Conservation (phyloP, 805 yeast genomes). For the Deakozyma indianensis region DNA sequence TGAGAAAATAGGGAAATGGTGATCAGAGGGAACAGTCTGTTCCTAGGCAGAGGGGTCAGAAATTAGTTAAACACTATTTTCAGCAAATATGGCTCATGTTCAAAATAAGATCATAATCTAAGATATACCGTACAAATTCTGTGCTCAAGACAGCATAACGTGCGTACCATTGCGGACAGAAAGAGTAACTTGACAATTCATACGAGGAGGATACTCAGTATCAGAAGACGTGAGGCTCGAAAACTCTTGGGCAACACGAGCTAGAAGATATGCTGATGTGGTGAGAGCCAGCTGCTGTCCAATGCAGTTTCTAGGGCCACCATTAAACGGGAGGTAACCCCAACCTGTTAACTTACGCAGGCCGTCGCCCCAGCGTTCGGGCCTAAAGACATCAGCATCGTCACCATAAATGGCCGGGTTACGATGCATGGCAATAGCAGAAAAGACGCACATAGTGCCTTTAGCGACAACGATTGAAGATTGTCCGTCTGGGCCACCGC, state of each 20-base stretch:
- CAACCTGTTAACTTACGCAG: conserved; percentile 25
- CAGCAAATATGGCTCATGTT: neutral
- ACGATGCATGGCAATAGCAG: conserved; percentile 26
- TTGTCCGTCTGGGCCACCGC: conserved; percentile 26
- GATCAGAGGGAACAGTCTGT: neutral
- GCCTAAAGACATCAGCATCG: conserved; percentile 25
- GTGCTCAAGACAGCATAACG: neutral
- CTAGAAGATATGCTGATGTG: conserved; percentile 28
- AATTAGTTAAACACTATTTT: no score
- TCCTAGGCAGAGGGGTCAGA: neutral
- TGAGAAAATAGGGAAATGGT: neutral
- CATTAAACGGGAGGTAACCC: conserved; percentile 32
- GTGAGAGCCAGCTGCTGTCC: conserved; percentile 37
- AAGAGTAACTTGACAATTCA: neutral
- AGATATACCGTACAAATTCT: no score
- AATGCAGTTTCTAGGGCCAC: conserved; percentile 33
- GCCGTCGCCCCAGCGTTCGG: conserved; percentile 28
- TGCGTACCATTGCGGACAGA: neutral
- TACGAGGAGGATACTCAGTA: neutral
- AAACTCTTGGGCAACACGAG: conserved; percentile 24
- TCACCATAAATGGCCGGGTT: conserved; percentile 22
- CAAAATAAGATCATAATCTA: no score
- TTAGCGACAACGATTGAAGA: conserved; percentile 23
- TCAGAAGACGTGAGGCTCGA: neutral
- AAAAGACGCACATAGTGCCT: conserved; percentile 24